Conservation (phyloP, 768 basidiomycete genomes). For the Mycena floridula region DNA sequence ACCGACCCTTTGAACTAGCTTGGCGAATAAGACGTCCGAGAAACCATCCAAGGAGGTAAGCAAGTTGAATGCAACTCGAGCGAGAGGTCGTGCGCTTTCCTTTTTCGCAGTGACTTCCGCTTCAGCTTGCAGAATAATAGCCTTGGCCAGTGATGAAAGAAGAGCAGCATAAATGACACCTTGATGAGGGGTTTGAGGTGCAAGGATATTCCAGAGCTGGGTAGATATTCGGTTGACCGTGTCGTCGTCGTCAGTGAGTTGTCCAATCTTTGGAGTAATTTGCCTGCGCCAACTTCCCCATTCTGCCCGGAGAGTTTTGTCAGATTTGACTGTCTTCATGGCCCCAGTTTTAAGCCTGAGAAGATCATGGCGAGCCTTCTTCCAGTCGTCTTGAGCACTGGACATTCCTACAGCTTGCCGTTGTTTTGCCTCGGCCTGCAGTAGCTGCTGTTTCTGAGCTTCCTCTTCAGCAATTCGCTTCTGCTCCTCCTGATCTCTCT, state of each 20-base stretch:
- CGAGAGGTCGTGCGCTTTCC: conserved; percentile 78
- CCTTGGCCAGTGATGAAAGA: conserved; percentile 84
- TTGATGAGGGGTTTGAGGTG: conserved; percentile 23
- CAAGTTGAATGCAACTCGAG: conserved; percentile 66
- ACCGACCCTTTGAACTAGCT: conserved; percentile 82
- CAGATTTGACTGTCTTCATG: conserved; percentile 57
- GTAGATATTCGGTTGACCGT: conserved; percentile 55
- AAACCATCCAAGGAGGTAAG: conserved; percentile 55
- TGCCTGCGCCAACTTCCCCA: conserved; percentile 69
- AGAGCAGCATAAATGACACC: conserved; percentile 62
- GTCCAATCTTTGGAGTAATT: conserved; percentile 84
- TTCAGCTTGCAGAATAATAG: conserved; percentile 87
- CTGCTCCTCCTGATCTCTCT: conserved; percentile 26
- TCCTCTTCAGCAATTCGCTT: conserved; percentile 23
- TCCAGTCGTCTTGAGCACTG: conserved; percentile 62
- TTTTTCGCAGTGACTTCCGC: conserved; percentile 88
- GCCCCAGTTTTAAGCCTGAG: conserved; percentile 61
- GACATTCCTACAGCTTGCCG: conserved; percentile 44
- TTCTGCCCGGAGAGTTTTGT: conserved; percentile 45
- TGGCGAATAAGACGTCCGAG: conserved; percentile 72
- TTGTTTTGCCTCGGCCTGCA: conserved; percentile 30
- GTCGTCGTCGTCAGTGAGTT: conserved; percentile 65
- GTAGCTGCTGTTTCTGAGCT: conserved; percentile 27
- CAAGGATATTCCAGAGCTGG: conserved; percentile 31
- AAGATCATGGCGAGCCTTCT: conserved; percentile 37